Percentiles rank a stretch among this genome's conserved stretches.
Conservation (phyloP, 441 rosid species). For the Adansonia madagascariensis region DNA sequence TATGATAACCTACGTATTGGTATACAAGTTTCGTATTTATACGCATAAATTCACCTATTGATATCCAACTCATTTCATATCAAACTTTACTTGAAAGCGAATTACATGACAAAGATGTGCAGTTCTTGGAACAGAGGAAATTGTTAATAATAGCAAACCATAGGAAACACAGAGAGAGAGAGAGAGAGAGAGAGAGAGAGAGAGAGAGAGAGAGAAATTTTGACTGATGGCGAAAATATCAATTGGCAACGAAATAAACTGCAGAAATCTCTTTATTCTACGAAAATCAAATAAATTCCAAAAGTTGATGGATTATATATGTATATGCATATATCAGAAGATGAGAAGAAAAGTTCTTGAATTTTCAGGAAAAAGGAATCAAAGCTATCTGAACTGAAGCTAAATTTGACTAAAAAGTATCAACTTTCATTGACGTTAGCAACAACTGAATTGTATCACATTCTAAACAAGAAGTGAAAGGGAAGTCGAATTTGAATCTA, state of each 20-base stretch:
- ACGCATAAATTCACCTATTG: too few species aligned
- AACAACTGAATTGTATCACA: slow-evolving; percentile 13
- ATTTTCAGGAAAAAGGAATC: slow-evolving; percentile 4
- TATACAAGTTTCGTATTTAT: too few species aligned
- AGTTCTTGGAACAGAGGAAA: slow-evolving; percentile 16
- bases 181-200: too few species aligned
- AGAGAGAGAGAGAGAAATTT: neutral
- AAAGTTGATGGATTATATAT: neutral
- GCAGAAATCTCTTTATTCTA: slow-evolving; percentile 5
- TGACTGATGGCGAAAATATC: neutral
- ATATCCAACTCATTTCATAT: neutral
- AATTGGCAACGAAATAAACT: slow-evolving; percentile 1
- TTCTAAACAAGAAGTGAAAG: slow-evolving; percentile 9
- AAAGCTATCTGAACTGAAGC: neutral
- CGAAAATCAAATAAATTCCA: neutral
- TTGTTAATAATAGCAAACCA: neutral
- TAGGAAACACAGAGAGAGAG: neutral
- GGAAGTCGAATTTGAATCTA: slow-evolving; percentile 8
- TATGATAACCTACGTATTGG: too few species aligned
- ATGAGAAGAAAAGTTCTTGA: neutral
- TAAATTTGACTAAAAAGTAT: neutral
- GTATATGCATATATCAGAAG: neutral
- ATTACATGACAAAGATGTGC: neutral
- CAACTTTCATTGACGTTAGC: neutral
- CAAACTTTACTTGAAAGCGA: neutral